Evolutionary conservation across 2,329 filamentous ascomycete genomes (phyloP).

Genomic region (Colletotrichum trifolii): DNA sequence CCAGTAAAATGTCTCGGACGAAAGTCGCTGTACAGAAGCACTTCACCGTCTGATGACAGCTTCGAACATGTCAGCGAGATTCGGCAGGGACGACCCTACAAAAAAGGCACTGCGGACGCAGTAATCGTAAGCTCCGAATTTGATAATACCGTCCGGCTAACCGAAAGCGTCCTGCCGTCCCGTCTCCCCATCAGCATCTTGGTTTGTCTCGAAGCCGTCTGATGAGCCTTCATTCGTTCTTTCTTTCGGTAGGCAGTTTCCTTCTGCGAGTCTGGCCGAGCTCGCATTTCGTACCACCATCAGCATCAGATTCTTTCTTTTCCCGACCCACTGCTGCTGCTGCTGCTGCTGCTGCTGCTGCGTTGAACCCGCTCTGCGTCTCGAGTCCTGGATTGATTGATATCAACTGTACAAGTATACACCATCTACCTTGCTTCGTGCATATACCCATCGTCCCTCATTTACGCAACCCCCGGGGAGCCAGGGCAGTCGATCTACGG

Average conservation of each 20-base stretch:
- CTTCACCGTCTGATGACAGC: not conserved
- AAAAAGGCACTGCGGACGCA: too few relatives aligned
- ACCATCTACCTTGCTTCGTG: too few relatives aligned
- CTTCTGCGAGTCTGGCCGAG: not conserved
- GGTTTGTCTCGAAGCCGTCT: conserved; percentile 21
- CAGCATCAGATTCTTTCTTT: conserved; percentile 7
- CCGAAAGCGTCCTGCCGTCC: not conserved
- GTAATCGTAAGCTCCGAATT: too few relatives aligned
- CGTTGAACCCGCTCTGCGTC: too few relatives aligned
- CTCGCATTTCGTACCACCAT: not conserved
- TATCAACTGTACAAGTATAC: too few relatives aligned
- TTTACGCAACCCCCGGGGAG: conserved; percentile 5
- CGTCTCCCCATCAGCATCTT: not conserved
- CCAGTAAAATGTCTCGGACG: not conserved
- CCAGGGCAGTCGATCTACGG: conserved; percentile 14
- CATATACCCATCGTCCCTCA: not conserved
- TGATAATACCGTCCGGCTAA: not conserved
- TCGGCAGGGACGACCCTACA: too few relatives aligned
- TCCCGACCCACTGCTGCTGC: not conserved
- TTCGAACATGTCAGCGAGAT: not conserved
- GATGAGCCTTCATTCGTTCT: conserved; percentile 2
- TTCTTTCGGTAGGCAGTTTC: not conserved
- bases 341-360: too few relatives aligned
- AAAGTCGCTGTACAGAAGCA: too few relatives aligned
- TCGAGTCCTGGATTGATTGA: too few relatives aligned